A percentile compares a stretch with the other conserved stretches of the same genome.
Conservation (phyloP, 306 rosid genomes). For the Prunus mira region DNA sequence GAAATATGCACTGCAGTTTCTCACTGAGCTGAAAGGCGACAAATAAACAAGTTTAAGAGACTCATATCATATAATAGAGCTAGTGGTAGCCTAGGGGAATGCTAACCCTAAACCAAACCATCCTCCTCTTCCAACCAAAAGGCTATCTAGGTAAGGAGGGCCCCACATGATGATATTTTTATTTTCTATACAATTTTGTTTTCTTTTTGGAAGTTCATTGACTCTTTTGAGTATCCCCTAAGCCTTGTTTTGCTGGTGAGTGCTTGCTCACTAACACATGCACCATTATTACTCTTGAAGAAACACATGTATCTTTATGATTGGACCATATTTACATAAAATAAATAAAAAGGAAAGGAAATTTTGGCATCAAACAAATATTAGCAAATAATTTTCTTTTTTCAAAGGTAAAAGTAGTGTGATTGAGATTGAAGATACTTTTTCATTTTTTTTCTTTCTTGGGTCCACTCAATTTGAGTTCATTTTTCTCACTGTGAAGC, state of each 20-base stretch:
- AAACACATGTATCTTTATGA: slow-evolving; percentile 61
- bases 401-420: background rate
- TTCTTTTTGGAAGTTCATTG: slow-evolving; percentile 34
- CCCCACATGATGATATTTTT: slow-evolving; percentile 25
- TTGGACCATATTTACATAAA: slow-evolving; percentile 13
- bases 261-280: slow-evolving; percentile 54
- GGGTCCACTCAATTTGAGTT: slow-evolving; percentile 11
- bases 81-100: background rate
- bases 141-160: slow-evolving; percentile 27
- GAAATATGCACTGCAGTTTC: slow-evolving; percentile 26
- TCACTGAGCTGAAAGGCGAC: slow-evolving; percentile 32
- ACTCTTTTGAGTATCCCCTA: slow-evolving; percentile 62
- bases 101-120: slow-evolving; percentile 28
- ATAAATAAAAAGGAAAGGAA: background rate
- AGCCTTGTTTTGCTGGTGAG: slow-evolving; percentile 79
- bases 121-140: slow-evolving; percentile 30
- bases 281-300: slow-evolving; percentile 57
- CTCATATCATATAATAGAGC: background rate
- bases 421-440: slow-evolving; percentile 1
- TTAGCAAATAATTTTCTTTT: background rate
- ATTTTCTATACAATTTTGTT: slow-evolving; percentile 18
- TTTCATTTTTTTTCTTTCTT: background rate
- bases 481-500: slow-evolving; percentile 2
- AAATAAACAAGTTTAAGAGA: slow-evolving; percentile 18
- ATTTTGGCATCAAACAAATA: background rate